phyloP scores from a whole-genome alignment of 768 basidiomycete species.

The Podaxis pistillaris region DNA sequence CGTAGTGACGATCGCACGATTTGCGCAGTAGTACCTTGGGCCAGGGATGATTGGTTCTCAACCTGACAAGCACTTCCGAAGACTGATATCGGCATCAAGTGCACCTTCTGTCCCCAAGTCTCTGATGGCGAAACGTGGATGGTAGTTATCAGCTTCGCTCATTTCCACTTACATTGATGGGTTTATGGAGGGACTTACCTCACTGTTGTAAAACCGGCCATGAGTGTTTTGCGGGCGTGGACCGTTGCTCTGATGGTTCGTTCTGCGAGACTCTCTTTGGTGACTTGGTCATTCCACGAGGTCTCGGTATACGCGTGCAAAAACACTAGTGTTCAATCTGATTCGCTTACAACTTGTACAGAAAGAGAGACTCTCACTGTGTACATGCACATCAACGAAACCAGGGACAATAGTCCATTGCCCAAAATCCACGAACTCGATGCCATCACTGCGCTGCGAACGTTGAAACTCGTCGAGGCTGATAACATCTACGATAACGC shows the following conservation, averaged over 20 bases:
- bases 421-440: slow-evolving; percentile 43
- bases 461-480: slow-evolving; percentile 14
- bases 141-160: neutral
- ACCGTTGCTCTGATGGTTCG: slow-evolving; percentile 59
- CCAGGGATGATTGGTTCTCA: slow-evolving; percentile 50
- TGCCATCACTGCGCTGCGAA: slow-evolving; percentile 19
- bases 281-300: slow-evolving; percentile 61
- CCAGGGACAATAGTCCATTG: slow-evolving; percentile 52
- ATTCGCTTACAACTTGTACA: neutral
- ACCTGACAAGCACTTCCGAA: slow-evolving; percentile 50
- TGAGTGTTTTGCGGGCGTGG: slow-evolving; percentile 54
- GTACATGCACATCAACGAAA: slow-evolving; percentile 57
- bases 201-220: slow-evolving; percentile 65
- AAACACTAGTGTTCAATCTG: slow-evolving; percentile 41
- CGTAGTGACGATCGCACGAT: slow-evolving; percentile 56
- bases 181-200: slow-evolving; percentile 34
- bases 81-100: slow-evolving; percentile 55
- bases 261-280: slow-evolving; percentile 55
- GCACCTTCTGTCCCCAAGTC: slow-evolving; percentile 73
- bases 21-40: slow-evolving; percentile 61
- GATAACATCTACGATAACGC: slow-evolving; percentile 47
- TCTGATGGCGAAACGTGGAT: slow-evolving; percentile 26
- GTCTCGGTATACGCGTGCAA: slow-evolving; percentile 60
- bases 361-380: slow-evolving; percentile 34
- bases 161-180: neutral